Conservation (phyloP, 208 protist species). For the Leptomonas pyrrhocoris region DNA sequence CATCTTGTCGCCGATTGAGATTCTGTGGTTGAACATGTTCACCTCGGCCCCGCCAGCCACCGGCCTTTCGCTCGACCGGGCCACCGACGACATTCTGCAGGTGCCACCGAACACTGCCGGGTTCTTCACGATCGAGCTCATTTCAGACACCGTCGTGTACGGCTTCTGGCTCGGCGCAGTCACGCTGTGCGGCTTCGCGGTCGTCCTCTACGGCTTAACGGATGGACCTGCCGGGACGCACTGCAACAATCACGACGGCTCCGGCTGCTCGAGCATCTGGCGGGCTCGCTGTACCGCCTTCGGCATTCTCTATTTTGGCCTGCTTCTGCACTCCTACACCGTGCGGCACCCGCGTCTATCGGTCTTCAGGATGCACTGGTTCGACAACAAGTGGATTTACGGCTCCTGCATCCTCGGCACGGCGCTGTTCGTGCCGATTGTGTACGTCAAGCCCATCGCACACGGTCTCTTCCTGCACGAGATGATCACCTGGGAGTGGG, state of each 20-base stretch:
- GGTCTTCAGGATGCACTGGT: conserved; percentile 84
- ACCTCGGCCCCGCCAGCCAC: conserved; percentile 80
- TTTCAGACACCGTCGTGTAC: conserved; percentile 83
- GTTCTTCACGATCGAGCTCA: conserved; percentile 86
- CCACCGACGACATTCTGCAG: conserved; percentile 78
- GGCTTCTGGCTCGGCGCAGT: conserved; percentile 78
- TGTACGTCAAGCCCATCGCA: conserved; percentile 78
- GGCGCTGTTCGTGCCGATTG: conserved; percentile 73
- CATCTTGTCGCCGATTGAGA: conserved; percentile 90
- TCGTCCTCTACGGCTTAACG: conserved; percentile 71
- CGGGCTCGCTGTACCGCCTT: conserved; percentile 82
- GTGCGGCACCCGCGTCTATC: conserved; percentile 79
- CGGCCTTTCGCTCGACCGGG: conserved; percentile 77
- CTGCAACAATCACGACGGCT: conserved; percentile 61
- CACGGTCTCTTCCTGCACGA: conserved; percentile 76
- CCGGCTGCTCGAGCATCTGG: conserved; percentile 72
- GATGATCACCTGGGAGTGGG: conserved; percentile 90
- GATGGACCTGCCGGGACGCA: conserved; percentile 54
- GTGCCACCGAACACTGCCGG: conserved; percentile 76
- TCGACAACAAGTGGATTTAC: conserved; percentile 88
- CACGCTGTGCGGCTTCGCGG: conserved; percentile 66
- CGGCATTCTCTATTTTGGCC: conserved; percentile 81
- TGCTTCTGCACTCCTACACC: conserved; percentile 92
- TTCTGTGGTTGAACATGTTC: conserved; percentile 93
- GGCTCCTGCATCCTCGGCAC: conserved; percentile 56